Evolutionary conservation across 495 filamentous ascomycete species (phyloP).

Genomic region (Tirmania nivea): DNA sequence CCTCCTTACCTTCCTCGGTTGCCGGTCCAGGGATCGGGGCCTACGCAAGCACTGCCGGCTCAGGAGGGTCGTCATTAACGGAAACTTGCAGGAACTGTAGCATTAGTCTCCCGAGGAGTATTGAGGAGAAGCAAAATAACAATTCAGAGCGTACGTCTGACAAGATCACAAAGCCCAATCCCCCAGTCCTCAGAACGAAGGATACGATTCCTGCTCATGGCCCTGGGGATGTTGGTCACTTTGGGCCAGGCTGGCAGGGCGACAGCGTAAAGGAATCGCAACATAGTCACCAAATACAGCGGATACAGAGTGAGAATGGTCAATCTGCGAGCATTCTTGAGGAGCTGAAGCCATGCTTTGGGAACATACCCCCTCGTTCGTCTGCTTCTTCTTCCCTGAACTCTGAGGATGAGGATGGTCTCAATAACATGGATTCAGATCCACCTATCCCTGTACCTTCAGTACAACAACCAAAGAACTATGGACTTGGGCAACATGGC

Average conservation of each 20-base stretch:
- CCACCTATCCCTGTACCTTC: conserved; percentile 5
- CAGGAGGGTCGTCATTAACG: conserved; percentile 29
- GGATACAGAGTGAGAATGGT: neutral
- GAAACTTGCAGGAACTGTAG: conserved; percentile 43
- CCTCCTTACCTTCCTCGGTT: conserved; percentile 9
- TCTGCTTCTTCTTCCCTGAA: conserved; percentile 7
- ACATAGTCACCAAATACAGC: conserved; percentile 23
- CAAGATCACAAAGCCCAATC: neutral
- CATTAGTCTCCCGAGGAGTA: conserved; percentile 33
- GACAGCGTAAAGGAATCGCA: neutral
- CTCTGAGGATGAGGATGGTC: conserved; percentile 3
- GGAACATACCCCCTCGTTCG: conserved; percentile 5
- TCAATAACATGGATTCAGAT: neutral
- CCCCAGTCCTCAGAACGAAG: conserved; percentile 11
- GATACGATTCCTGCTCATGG: conserved; percentile 5
- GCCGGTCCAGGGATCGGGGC: conserved; percentile 14
- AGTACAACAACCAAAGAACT: conserved; percentile 16
- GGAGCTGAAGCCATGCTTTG: conserved; percentile 4
- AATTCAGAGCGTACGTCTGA: neutral
- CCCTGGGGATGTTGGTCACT: neutral
- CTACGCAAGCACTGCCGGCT: conserved; percentile 25
- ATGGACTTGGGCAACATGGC: conserved; percentile 32
- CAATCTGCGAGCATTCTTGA: conserved; percentile 2
- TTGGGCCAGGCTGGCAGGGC: neutral
- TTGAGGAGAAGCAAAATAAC: conserved; percentile 20